Evolutionary conservation across 768 basidiomycete species (phyloP).

Genomic region (Suillus tomentosus): DNA sequence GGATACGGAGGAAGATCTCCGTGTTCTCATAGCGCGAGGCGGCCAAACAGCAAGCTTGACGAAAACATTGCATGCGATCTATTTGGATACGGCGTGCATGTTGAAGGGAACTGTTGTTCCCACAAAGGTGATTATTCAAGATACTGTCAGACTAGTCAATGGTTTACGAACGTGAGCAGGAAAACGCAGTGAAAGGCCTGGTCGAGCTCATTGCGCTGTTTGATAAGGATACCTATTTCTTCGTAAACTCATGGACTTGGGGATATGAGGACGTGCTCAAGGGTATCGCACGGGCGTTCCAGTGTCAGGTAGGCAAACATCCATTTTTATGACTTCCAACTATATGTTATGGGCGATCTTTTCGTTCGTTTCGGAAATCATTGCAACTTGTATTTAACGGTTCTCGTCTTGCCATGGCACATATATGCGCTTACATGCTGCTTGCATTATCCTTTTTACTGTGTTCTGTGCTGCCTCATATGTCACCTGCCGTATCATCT

Average conservation of each 20-base stretch:
- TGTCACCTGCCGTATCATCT: background rate
- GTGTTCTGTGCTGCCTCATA: background rate
- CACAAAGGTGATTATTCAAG: conserved; percentile 50
- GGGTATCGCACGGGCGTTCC: conserved; percentile 67
- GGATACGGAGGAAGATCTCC: conserved; percentile 24
- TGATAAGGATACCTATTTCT: conserved; percentile 72
- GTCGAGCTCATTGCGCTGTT: conserved; percentile 70
- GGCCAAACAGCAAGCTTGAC: conserved; percentile 31
- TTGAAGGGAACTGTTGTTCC: conserved; percentile 53
- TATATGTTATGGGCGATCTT: background rate
- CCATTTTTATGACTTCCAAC: conserved; percentile 10
- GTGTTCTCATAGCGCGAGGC: conserved; percentile 27
- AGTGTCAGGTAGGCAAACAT: conserved; percentile 47
- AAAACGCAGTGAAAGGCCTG: conserved; percentile 64
- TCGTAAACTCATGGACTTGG: conserved; percentile 94
- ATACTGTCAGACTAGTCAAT: conserved; percentile 10
- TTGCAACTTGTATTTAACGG: background rate
- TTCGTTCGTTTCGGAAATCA: background rate
- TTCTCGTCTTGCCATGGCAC: background rate
- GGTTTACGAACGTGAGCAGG: conserved; percentile 42
- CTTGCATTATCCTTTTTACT: background rate
- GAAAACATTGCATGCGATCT: conserved; percentile 72
- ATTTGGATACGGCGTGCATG: conserved; percentile 80
- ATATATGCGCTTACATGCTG: background rate
- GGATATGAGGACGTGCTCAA: conserved; percentile 93